Evolutionary conservation across 768 basidiomycete genomes (phyloP).

Genomic region (Tylopilus intermedius): DNA sequence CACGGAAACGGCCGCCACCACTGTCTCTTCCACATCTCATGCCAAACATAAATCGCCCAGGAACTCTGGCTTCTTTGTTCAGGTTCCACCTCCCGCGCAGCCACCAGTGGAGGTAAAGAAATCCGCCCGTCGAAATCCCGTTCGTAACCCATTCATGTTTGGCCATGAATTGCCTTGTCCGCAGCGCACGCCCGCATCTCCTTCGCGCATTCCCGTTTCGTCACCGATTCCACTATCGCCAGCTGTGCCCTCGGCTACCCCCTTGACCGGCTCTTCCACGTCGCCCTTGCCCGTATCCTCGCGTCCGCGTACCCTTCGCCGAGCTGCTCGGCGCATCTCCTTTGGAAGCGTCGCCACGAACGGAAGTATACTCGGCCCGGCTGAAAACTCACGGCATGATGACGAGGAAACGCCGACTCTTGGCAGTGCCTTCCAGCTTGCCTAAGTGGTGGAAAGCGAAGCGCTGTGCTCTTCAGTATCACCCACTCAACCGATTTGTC

Average conservation of each 20-base stretch:
- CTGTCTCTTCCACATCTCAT: constrained; percentile 16
- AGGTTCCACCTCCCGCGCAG: constrained; percentile 19
- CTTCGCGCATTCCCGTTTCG: constrained; percentile 29
- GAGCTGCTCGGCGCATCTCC: constrained; percentile 54
- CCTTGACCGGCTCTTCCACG: constrained; percentile 10
- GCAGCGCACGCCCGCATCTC: constrained; percentile 31
- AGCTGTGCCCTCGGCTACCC: constrained; percentile 7
- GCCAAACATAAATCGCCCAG: constrained; percentile 22
- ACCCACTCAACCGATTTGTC: constrained; percentile 1
- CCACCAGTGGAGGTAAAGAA: constrained; percentile 26
- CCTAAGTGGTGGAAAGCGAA: constrained; percentile 27
- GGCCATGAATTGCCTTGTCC: constrained; percentile 58
- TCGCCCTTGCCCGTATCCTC: constrained; percentile 15
- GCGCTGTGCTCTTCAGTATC: constrained; percentile 2
- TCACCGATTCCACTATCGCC: constrained; percentile 23
- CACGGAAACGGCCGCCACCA: constrained; percentile 29
- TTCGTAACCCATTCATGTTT: constrained; percentile 62
- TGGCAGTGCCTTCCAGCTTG: constrained; percentile 71
- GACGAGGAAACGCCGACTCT: constrained; percentile 38
- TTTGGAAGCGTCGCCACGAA: constrained; percentile 48
- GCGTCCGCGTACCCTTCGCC: constrained; percentile 28
- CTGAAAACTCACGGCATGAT: constrained; percentile 22
- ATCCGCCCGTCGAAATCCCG: constrained; percentile 38
- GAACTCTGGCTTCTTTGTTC: constrained; percentile 11
- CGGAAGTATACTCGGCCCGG: constrained; percentile 34